Percentiles rank a stretch among this genome's conserved stretches.
These are phyloP conservation scores for Ascoidea rubescens DNA, from an alignment of 805 yeast species.

Conservation along the genomic window DNA sequence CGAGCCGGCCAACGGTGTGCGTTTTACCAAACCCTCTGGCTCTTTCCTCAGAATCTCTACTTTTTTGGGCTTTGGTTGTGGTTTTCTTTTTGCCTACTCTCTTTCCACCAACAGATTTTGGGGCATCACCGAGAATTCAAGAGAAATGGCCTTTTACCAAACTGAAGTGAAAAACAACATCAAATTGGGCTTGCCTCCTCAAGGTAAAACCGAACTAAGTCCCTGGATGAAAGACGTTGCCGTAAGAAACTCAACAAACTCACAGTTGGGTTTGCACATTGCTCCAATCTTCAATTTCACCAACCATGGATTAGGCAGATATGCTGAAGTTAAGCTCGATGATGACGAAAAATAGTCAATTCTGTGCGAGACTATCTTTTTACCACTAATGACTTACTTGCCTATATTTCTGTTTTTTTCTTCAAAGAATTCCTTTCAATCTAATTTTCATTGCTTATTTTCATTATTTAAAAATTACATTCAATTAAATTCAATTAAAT, in stretches of 20 bases:
- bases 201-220: constrained; percentile 48
- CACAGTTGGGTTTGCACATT: constrained; percentile 42
- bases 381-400: not conserved
- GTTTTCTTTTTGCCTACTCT: constrained; percentile 59
- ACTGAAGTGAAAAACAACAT: constrained; percentile 56
- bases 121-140: constrained; percentile 60
- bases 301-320: constrained; percentile 26
- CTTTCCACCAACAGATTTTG: constrained; percentile 58
- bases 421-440: not conserved
- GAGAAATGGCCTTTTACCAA: constrained; percentile 63
- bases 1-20: constrained; percentile 33
- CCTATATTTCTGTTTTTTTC: not conserved
- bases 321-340: not conserved
- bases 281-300: constrained; percentile 78
- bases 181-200: constrained; percentile 51
- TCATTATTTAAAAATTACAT: too few relatives aligned
- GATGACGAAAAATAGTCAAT: not conserved
- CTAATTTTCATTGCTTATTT: not conserved
- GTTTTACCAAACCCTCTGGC: constrained; percentile 35
- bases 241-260: constrained; percentile 63
- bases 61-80: constrained; percentile 54
- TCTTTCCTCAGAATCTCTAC: constrained; percentile 45
- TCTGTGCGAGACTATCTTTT: not conserved
- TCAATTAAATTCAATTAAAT: too few relatives aligned
- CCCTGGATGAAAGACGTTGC: constrained; percentile 64